Conservation (phyloP, 2,329 filamentous ascomycete species). For the Aspergillus piperis region DNA sequence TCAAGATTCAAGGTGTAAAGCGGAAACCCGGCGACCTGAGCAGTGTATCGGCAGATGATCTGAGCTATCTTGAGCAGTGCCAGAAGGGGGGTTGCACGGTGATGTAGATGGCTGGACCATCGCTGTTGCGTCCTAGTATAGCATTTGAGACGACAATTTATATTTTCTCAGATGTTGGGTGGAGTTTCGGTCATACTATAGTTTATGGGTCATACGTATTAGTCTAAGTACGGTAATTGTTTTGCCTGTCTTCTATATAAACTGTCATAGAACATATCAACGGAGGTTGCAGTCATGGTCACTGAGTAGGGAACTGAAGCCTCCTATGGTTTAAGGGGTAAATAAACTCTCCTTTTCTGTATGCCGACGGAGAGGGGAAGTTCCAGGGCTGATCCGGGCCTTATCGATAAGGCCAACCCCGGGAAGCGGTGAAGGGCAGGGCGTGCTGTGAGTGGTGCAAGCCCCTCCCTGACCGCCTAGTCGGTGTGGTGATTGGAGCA, state of each 20-base stretch:
- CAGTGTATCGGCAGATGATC: slow-evolving; percentile 65
- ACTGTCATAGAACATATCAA: no score
- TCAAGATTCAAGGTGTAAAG: slow-evolving; percentile 74
- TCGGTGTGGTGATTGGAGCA: slow-evolving; percentile 27
- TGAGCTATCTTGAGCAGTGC: slow-evolving; percentile 71
- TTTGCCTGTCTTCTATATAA: no score
- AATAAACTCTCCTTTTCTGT: background rate
- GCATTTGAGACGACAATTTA: background rate
- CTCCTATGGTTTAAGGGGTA: background rate
- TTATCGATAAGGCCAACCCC: slow-evolving; percentile 5
- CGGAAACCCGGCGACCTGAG: slow-evolving; percentile 51
- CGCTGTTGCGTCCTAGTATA: background rate
- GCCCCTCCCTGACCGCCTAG: slow-evolving; percentile 11
- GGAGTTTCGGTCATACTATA: no score
- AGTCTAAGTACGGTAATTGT: no score
- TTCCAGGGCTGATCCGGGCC: background rate
- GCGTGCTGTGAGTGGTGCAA: background rate
- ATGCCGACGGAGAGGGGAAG: background rate
- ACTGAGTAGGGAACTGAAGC: background rate
- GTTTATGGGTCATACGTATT: no score
- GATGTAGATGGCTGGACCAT: slow-evolving; percentile 45
- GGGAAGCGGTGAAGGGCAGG: slow-evolving; percentile 5
- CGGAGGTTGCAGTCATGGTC: no score
- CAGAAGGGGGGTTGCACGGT: slow-evolving; percentile 51
- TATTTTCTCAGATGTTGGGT: background rate